Evolutionary conservation across 2,329 filamentous ascomycete genomes (phyloP).

Genomic region (Paraphaeosphaeria minitans): DNA sequence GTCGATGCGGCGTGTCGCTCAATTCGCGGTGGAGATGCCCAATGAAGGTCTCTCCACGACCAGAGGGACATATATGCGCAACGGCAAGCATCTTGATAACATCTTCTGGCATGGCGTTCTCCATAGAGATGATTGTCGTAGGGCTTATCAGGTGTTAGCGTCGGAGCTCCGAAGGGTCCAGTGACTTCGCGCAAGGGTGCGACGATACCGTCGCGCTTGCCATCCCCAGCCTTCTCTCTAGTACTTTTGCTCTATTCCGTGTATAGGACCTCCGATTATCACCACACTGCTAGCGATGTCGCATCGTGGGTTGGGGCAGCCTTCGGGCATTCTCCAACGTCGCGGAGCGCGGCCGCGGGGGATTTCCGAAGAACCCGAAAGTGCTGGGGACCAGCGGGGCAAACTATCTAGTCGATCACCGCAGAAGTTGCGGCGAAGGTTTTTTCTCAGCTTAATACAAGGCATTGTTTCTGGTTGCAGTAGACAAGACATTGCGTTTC

Average conservation of each 20-base stretch:
- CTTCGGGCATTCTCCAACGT: background rate
- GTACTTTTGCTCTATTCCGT: background rate
- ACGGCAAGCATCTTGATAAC: slow-evolving; percentile 2
- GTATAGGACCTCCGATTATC: background rate
- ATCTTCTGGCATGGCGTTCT: background rate
- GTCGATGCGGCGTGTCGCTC: background rate
- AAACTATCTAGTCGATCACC: background rate
- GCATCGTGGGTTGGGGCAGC: background rate
- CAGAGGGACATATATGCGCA: slow-evolving; percentile 1
- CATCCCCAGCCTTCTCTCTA: background rate
- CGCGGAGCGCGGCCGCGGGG: background rate
- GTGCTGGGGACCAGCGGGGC: slow-evolving; percentile 3
- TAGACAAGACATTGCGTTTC: background rate
- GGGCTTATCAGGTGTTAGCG: slow-evolving; percentile 8
- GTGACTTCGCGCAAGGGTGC: background rate
- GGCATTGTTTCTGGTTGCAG: background rate
- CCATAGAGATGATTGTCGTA: slow-evolving; percentile 6
- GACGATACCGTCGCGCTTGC: background rate
- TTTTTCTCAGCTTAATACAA: background rate
- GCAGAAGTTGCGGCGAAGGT: background rate
- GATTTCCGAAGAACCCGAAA: background rate
- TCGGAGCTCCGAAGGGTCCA: slow-evolving; percentile 6
- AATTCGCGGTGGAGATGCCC: background rate
- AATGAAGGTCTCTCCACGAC: background rate
- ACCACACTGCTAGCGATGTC: background rate